These are phyloP conservation scores for Leccinellum albellum DNA, from an alignment of 768 basidiomycete species.

Conservation along the genomic window DNA sequence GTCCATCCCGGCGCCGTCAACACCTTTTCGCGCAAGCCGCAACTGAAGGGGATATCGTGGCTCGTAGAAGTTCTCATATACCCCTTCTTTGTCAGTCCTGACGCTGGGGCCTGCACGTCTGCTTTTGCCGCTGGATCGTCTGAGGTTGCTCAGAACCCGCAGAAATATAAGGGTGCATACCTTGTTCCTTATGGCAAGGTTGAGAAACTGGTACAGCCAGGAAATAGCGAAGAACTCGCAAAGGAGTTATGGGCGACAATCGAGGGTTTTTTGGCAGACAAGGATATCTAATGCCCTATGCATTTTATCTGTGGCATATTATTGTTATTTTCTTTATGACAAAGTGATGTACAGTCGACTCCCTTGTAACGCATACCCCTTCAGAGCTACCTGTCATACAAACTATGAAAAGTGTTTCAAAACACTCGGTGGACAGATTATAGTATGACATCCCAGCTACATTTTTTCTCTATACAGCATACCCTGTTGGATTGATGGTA, in stretches of 20 bases:
- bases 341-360: no score
- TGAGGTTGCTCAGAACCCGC: slow-evolving; percentile 16
- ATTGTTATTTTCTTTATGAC: background rate
- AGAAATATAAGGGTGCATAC: slow-evolving; percentile 33
- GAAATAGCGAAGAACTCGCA: slow-evolving; percentile 21
- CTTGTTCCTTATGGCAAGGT: slow-evolving; percentile 27
- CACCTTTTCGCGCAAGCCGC: slow-evolving; percentile 27
- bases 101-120: slow-evolving; percentile 26
- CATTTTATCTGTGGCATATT: no score
- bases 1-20: slow-evolving; percentile 31
- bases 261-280: slow-evolving; percentile 25
- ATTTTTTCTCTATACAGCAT: no score
- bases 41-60: slow-evolving; percentile 13
- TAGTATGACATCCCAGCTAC: no score
- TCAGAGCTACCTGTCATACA: no score
- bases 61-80: slow-evolving; percentile 11
- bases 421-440: no score
- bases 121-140: slow-evolving; percentile 30
- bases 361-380: no score
- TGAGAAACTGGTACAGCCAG: slow-evolving; percentile 8
- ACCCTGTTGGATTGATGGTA: no score
- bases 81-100: slow-evolving; percentile 7
- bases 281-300: slow-evolving; percentile 9
- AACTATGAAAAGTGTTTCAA: no score
- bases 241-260: slow-evolving; percentile 31